These are phyloP conservation scores for Globisporangium splendens DNA, from an alignment of 352 stramenopile species.

Conservation along the genomic window DNA sequence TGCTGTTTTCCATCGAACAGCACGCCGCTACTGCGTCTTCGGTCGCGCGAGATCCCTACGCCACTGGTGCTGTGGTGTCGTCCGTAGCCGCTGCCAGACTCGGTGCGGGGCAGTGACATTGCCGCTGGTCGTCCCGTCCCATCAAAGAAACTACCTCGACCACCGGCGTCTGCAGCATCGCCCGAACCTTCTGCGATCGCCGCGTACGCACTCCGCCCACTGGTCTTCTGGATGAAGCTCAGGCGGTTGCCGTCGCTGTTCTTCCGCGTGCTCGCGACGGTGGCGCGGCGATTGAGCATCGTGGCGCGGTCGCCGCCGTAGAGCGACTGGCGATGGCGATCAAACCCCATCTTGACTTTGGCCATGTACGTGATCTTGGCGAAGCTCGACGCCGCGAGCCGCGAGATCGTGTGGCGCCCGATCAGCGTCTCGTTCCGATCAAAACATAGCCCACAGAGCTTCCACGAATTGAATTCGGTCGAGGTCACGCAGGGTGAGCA, in stretches of 20 bases:
- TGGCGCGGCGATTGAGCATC: constrained; percentile 17
- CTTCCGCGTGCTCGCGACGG: constrained; percentile 12
- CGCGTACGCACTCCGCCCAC: constrained; percentile 18
- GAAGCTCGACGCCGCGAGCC: constrained; percentile 32
- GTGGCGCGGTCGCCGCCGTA: constrained; percentile 14
- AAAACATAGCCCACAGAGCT: constrained; percentile 58
- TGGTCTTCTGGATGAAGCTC: constrained; percentile 16
- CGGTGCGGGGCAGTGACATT: constrained; percentile 3
- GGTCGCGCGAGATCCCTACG: neutral
- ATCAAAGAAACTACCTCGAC: constrained; percentile 16
- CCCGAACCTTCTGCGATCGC: constrained; percentile 12
- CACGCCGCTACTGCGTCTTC: neutral
- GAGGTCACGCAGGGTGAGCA: constrained; percentile 54
- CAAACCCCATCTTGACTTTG: constrained; percentile 20
- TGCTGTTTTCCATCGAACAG: constrained; percentile 2
- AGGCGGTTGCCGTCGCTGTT: constrained; percentile 15
- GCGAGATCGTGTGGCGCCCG: constrained; percentile 47
- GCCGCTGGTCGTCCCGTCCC: constrained; percentile 1
- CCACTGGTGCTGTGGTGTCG: constrained; percentile 8
- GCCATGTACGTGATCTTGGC: constrained; percentile 20
- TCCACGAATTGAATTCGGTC: constrained; percentile 64
- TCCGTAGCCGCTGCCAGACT: neutral
- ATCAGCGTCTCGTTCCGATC: constrained; percentile 60
- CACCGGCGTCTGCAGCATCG: constrained; percentile 5
- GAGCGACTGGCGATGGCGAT: constrained; percentile 16